Percentiles rank a stretch among this genome's conserved stretches.
These are phyloP conservation scores for Lojkania enalia DNA, from an alignment of 2,329 filamentous ascomycete species.

Conservation along the genomic window DNA sequence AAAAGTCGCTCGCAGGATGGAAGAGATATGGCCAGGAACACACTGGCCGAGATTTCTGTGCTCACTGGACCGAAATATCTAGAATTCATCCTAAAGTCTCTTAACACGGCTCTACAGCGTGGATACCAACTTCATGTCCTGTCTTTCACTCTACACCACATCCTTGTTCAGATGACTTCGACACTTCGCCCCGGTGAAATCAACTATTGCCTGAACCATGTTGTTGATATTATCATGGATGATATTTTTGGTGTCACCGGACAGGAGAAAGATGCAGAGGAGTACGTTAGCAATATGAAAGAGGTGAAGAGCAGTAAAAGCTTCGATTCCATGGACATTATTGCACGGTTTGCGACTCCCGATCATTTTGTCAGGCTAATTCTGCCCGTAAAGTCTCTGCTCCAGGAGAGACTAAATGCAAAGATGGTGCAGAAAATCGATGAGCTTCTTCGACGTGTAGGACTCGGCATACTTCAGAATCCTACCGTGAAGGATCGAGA, in stretches of 20 bases:
- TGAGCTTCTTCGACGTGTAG: conserved; percentile 80
- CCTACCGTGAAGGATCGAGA: conserved; percentile 76
- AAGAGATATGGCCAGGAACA: conserved; percentile 87
- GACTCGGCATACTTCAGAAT: conserved; percentile 81
- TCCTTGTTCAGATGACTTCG: conserved; percentile 75
- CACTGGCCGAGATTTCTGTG: conserved; percentile 78
- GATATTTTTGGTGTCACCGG: conserved; percentile 93
- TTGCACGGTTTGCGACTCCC: conserved; percentile 81
- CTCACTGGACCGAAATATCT: conserved; percentile 82
- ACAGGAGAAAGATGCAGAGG: conserved; percentile 95
- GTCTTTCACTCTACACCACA: conserved; percentile 91
- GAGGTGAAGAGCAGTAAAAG: conserved; percentile 98
- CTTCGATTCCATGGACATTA: conserved; percentile 93
- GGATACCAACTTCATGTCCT: conserved; percentile 95
- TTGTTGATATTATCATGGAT: conserved; percentile 90
- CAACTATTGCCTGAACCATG: conserved; percentile 79
- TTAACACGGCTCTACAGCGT: conserved; percentile 77
- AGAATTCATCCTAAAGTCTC: conserved; percentile 89
- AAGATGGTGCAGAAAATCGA: conserved; percentile 89
- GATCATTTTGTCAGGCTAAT: conserved; percentile 74
- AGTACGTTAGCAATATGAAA: conserved; percentile 93
- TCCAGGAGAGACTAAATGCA: conserved; percentile 82
- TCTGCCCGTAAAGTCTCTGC: conserved; percentile 73
- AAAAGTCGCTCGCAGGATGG: conserved; percentile 87
- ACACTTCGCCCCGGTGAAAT: conserved; percentile 78